These are phyloP conservation scores for Stachybotrys chartarum DNA, from an alignment of 2,329 filamentous ascomycete genomes.

Conservation along the genomic window DNA sequence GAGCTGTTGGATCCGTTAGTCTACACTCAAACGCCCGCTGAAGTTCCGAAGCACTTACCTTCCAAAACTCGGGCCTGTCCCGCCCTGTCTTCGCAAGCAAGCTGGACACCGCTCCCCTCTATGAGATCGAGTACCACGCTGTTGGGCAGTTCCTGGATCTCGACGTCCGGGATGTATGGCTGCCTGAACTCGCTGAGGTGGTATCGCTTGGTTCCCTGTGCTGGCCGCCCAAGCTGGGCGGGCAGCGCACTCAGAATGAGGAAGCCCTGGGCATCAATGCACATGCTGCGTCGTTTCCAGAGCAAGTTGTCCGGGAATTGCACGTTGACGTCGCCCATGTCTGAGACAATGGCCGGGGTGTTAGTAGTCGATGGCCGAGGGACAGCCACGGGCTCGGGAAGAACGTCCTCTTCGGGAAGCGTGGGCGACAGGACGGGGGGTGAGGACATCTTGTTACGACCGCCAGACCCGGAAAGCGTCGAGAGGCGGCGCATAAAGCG, in stretches of 20 bases:
- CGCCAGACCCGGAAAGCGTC: conserved; percentile 39
- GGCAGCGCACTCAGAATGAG: conserved; percentile 64
- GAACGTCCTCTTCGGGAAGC: conserved; percentile 38
- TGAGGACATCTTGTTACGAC: conserved; percentile 35
- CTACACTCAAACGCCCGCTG: neutral
- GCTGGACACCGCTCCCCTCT: conserved; percentile 53
- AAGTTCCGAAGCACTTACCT: conserved; percentile 32
- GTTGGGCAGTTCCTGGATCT: conserved; percentile 87
- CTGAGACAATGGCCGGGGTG: conserved; percentile 45
- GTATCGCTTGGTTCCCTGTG: conserved; percentile 61
- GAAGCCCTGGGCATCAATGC: conserved; percentile 76
- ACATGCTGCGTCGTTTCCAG: conserved; percentile 90
- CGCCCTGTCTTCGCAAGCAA: conserved; percentile 56
- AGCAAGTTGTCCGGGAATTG: conserved; percentile 94
- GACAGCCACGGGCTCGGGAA: conserved; percentile 7
- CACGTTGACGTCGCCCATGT: conserved; percentile 87
- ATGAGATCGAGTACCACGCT: conserved; percentile 61
- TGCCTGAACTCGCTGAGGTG: conserved; percentile 76
- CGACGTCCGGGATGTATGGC: conserved; percentile 80
- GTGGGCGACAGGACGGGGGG: conserved; percentile 41
- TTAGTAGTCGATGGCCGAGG: conserved; percentile 20
- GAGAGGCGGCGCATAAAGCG: conserved; percentile 54
- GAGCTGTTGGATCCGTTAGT: conserved; percentile 14
- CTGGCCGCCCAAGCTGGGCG: conserved; percentile 43
- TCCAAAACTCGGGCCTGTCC: conserved; percentile 49